Evolutionary conservation across 2,329 filamentous ascomycete genomes (phyloP).

Genomic region (Myrmaecium sp.): DNA sequence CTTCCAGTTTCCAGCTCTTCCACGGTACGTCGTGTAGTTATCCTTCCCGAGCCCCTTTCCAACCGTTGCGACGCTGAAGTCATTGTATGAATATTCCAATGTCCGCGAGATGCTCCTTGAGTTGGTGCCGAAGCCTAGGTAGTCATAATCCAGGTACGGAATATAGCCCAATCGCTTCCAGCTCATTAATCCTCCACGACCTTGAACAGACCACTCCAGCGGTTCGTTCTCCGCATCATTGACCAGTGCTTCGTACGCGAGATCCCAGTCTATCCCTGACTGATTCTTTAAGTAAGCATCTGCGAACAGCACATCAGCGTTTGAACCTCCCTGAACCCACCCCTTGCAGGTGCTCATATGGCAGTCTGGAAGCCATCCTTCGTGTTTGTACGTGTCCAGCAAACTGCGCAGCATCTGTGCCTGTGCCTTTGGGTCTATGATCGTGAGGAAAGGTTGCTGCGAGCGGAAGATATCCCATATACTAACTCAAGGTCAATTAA

Average conservation of each 20-base stretch:
- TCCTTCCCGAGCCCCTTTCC: conserved; percentile 37
- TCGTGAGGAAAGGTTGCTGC: conserved; percentile 48
- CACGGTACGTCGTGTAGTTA: conserved; percentile 41
- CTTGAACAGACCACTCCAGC: conserved; percentile 21
- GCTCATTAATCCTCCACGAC: conserved; percentile 18
- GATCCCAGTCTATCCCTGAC: conserved; percentile 23
- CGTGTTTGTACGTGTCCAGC: conserved; percentile 53
- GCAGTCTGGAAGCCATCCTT: conserved; percentile 60
- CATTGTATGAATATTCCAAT: conserved; percentile 25
- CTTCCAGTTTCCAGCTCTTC: conserved; percentile 46
- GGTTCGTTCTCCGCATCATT: conserved; percentile 23
- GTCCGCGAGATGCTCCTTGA: conserved; percentile 24
- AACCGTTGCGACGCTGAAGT: conserved; percentile 44
- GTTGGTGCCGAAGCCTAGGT: conserved; percentile 25
- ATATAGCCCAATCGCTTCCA: conserved; percentile 21
- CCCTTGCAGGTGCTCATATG: conserved; percentile 63
- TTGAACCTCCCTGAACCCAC: conserved; percentile 59
- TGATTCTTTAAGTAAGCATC: conserved; percentile 56
- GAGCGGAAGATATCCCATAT: conserved; percentile 31
- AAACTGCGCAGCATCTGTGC: conserved; percentile 52
- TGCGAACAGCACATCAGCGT: conserved; percentile 54
- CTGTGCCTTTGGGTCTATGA: conserved; percentile 48
- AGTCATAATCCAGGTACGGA: conserved; percentile 24
- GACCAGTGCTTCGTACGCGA: conserved; percentile 20
- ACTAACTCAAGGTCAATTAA: conserved; percentile 4